Evolutionary conservation across 2,329 filamentous ascomycete genomes (phyloP).

Genomic region (Colletotrichum chrysophilum): DNA sequence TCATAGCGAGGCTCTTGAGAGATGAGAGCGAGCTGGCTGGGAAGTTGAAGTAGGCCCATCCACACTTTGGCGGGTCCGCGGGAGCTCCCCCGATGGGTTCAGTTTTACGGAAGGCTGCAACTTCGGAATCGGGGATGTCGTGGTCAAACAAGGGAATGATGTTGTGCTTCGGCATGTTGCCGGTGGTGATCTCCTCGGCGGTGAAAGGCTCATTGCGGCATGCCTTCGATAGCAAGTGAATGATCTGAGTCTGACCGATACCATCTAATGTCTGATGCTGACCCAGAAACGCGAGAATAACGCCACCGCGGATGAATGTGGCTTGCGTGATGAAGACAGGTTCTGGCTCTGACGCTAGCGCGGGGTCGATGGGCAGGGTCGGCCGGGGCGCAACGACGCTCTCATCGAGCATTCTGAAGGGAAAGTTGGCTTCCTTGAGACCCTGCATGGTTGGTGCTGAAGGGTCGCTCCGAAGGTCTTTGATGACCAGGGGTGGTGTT

Average conservation of each 20-base stretch:
- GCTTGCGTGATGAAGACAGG: constrained; percentile 11
- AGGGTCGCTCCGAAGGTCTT: constrained; percentile 43
- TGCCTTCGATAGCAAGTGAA: constrained; percentile 53
- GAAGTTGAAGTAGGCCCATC: constrained; percentile 53
- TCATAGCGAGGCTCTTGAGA: constrained; percentile 45
- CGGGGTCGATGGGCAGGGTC: constrained; percentile 5
- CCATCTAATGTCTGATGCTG: constrained; percentile 59
- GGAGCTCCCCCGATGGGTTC: neutral
- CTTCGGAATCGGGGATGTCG: constrained; percentile 35
- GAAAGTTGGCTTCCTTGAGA: constrained; percentile 43
- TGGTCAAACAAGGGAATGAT: constrained; percentile 45
- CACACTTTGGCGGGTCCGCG: neutral
- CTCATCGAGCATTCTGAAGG: constrained; percentile 54
- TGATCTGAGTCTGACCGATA: constrained; percentile 50
- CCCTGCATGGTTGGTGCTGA: constrained; percentile 40
- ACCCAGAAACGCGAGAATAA: constrained; percentile 53
- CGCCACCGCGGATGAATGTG: constrained; percentile 42
- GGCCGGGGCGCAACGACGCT: constrained; percentile 34
- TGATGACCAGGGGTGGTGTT: constrained; percentile 41
- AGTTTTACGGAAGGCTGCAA: constrained; percentile 20
- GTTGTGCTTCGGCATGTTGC: constrained; percentile 43
- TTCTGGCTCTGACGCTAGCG: neutral
- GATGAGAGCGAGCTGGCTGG: constrained; percentile 34
- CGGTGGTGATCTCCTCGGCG: constrained; percentile 43
- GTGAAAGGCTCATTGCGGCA: constrained; percentile 51